These are phyloP conservation scores for Penicillium canariense DNA, from an alignment of 495 filamentous ascomycete genomes.

Conservation along the genomic window DNA sequence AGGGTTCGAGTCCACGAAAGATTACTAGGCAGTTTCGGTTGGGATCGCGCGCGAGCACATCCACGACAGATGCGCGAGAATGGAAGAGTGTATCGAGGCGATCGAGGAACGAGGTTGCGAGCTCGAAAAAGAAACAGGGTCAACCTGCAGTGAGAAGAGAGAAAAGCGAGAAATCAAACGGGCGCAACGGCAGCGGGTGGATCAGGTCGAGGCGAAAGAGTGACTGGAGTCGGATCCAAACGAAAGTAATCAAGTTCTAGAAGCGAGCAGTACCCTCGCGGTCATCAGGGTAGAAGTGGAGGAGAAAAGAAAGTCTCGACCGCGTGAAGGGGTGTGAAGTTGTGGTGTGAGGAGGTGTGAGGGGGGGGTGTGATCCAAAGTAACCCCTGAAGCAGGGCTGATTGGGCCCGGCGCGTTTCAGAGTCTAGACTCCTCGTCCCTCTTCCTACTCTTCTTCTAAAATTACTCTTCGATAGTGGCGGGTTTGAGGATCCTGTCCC, in stretches of 20 bases:
- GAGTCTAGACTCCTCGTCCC: slow-evolving; percentile 23
- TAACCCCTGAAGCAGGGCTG: slow-evolving; percentile 16
- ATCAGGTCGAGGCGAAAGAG: neutral
- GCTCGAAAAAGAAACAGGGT: neutral
- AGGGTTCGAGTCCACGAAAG: slow-evolving; percentile 7
- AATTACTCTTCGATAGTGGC: neutral
- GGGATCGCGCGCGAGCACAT: slow-evolving; percentile 3
- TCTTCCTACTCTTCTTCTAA: too few relatives aligned
- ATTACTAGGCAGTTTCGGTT: slow-evolving; percentile 1
- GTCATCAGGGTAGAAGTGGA: neutral
- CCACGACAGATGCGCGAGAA: neutral
- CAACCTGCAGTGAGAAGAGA: neutral
- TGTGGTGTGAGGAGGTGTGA: neutral
- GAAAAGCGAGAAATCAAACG: neutral
- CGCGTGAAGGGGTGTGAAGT: neutral
- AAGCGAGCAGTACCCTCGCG: neutral
- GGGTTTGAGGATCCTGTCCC: neutral
- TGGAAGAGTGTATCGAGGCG: slow-evolving; percentile 5
- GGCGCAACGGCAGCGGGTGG: neutral
- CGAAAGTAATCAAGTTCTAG: neutral
- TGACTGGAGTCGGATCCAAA: neutral
- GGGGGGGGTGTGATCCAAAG: neutral
- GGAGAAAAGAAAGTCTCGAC: slow-evolving; percentile 11
- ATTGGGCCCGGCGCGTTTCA: slow-evolving; percentile 23
- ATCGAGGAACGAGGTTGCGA: neutral